These are phyloP conservation scores for Allantophomopsis cytisporea DNA, from an alignment of 2,329 filamentous ascomycete species.

Conservation along the genomic window DNA sequence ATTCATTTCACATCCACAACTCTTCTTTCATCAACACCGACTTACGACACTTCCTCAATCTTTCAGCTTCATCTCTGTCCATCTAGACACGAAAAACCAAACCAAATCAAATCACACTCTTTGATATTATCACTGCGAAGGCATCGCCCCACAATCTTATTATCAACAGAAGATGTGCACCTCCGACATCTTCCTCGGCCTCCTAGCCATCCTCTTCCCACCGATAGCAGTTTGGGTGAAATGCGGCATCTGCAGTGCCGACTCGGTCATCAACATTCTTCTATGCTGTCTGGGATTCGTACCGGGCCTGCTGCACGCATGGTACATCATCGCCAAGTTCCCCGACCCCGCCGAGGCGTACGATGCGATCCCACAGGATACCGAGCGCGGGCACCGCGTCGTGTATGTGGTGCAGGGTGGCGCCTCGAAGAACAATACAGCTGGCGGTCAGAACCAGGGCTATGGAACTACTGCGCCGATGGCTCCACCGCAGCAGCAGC, in stretches of 20 bases:
- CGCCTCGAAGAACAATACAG: conserved; percentile 12
- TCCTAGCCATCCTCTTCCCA: conserved; percentile 52
- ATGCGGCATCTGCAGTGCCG: conserved; percentile 79
- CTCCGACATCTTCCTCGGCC: conserved; percentile 48
- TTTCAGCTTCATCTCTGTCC: too few relatives aligned
- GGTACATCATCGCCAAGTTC: conserved; percentile 93
- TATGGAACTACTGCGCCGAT: conserved; percentile 19
- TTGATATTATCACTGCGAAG: conserved; percentile 1
- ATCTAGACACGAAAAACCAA: background rate
- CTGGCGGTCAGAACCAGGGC: conserved; percentile 3
- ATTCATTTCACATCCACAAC: background rate
- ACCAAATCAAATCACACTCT: background rate
- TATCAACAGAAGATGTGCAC: conserved; percentile 34
- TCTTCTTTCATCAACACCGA: too few relatives aligned
- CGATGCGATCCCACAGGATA: conserved; percentile 43
- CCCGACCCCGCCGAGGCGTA: conserved; percentile 64
- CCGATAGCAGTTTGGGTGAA: conserved; percentile 90
- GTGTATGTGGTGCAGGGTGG: conserved; percentile 56
- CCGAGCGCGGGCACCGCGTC: conserved; percentile 39
- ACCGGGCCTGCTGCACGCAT: conserved; percentile 83
- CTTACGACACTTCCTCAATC: too few relatives aligned
- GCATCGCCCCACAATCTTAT: background rate
- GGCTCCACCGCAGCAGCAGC: conserved; percentile 19
- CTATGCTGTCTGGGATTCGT: conserved; percentile 70
- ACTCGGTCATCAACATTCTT: conserved; percentile 89